Evolutionary conservation across 805 yeast species (phyloP).

Genomic region (Sugiyamaella smithiae): DNA sequence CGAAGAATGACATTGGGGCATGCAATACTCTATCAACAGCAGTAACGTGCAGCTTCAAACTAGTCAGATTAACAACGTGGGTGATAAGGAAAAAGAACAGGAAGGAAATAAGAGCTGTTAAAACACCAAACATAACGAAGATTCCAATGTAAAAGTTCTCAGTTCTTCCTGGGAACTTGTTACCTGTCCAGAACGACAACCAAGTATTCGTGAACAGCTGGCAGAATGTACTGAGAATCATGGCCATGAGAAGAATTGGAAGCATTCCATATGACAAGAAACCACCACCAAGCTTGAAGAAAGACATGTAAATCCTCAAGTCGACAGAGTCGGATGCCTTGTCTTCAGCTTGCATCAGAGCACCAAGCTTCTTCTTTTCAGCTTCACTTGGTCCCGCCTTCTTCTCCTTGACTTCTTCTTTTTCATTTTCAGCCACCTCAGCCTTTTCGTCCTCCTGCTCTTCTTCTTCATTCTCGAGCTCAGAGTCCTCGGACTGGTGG

Average conservation of each 20-base stretch:
- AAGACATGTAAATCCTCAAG: constrained; percentile 47
- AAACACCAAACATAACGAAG: constrained; percentile 50
- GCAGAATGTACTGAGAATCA: constrained; percentile 55
- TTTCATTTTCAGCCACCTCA: constrained; percentile 28
- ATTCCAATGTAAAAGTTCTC: constrained; percentile 69
- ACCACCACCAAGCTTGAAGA: constrained; percentile 55
- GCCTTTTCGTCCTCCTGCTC: constrained; percentile 20
- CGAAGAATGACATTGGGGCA: constrained; percentile 81
- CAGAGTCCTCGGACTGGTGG: constrained; percentile 14
- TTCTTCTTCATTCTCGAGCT: constrained; percentile 14
- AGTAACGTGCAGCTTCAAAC: constrained; percentile 55
- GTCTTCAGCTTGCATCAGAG: constrained; percentile 32
- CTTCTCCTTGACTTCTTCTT: constrained; percentile 12
- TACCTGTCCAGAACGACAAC: constrained; percentile 78
- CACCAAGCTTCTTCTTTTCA: constrained; percentile 25
- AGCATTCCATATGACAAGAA: constrained; percentile 35
- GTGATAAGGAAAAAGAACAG: constrained; percentile 39
- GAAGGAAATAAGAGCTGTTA: constrained; percentile 49
- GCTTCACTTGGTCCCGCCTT: constrained; percentile 24
- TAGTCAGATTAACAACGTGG: constrained; percentile 50
- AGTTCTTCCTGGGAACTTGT: constrained; percentile 47
- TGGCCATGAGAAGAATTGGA: constrained; percentile 39
- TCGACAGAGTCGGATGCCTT: constrained; percentile 30
- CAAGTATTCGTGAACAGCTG: constrained; percentile 51
- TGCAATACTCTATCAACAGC: constrained; percentile 62